Percentiles rank a stretch among this genome's conserved stretches.
phyloP scores from a whole-genome alignment of 1,284 basidiomycete genomes.

The Apiotrichum montevideense region DNA sequence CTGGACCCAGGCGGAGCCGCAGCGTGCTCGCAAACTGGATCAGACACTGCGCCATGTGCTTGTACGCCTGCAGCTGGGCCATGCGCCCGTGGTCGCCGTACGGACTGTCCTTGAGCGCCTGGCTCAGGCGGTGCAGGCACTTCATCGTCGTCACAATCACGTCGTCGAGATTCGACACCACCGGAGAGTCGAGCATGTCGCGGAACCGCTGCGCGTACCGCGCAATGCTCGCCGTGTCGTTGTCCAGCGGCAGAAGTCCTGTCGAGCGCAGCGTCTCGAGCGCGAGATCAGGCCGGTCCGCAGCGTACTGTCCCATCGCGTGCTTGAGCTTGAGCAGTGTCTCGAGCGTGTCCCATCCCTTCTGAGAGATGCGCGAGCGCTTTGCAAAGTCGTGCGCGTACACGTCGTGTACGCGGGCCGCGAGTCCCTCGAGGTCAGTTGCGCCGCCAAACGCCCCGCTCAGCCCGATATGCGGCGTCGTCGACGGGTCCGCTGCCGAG shows the following conservation, averaged over 20 bases:
- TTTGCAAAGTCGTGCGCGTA: slow-evolving; percentile 76
- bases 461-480: slow-evolving; percentile 13
- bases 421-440: slow-evolving; percentile 64
- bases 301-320: slow-evolving; percentile 69
- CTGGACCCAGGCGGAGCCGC: slow-evolving; percentile 79
- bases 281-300: slow-evolving; percentile 66
- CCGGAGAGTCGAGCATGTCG: slow-evolving; percentile 66
- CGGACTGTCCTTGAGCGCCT: slow-evolving; percentile 65
- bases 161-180: slow-evolving; percentile 83
- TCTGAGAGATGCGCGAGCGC: slow-evolving; percentile 68
- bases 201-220: slow-evolving; percentile 85
- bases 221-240: slow-evolving; percentile 79
- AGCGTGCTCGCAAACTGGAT: slow-evolving; percentile 84
- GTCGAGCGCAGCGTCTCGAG: slow-evolving; percentile 85
- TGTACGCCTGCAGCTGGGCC: slow-evolving; percentile 36
- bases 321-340: slow-evolving; percentile 74
- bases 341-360: slow-evolving; percentile 58
- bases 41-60: slow-evolving; percentile 49
- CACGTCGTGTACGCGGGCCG: slow-evolving; percentile 73
- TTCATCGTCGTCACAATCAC: slow-evolving; percentile 94
- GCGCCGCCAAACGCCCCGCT: slow-evolving; percentile 41
- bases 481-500: slow-evolving; percentile 6
- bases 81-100: slow-evolving; percentile 53
- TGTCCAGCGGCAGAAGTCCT: slow-evolving; percentile 80
- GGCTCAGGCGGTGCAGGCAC: slow-evolving; percentile 71